Percentiles rank a stretch among this genome's conserved stretches.
These are phyloP conservation scores for Zoysia japonica DNA, from an alignment of 176 grass and related monocot species.

Conservation along the genomic window DNA sequence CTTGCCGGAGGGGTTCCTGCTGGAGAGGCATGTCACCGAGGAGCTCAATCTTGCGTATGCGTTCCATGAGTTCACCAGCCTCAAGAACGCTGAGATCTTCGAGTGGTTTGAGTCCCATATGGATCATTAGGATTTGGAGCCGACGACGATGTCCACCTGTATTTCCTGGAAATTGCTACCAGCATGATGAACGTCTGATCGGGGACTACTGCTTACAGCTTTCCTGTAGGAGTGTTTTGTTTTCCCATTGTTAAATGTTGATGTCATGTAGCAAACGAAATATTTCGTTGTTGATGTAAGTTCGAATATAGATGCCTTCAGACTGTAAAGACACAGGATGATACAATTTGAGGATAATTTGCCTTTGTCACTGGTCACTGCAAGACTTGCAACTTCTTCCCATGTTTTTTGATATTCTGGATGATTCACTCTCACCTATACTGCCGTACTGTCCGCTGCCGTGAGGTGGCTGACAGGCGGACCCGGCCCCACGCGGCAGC, in stretches of 20 bases:
- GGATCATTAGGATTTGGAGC: slow-evolving; percentile 38
- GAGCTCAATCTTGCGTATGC: slow-evolving; percentile 91
- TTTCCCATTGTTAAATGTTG: not conserved
- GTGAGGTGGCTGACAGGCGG: too few species aligned
- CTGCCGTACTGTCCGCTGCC: too few species aligned
- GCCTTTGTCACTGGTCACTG: too few species aligned
- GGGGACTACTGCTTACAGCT: slow-evolving; percentile 20
- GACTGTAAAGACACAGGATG: not conserved
- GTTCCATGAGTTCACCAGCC: slow-evolving; percentile 82
- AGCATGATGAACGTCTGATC: not conserved
- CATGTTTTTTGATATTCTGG: too few species aligned
- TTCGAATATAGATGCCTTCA: not conserved
- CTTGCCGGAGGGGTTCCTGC: slow-evolving; percentile 58
- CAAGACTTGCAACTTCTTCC: too few species aligned
- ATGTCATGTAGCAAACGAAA: not conserved
- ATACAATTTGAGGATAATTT: not conserved
- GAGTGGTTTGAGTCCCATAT: slow-evolving; percentile 82
- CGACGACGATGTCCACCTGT: not conserved
- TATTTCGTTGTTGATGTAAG: not conserved
- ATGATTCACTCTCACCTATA: too few species aligned
- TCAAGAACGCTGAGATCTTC: slow-evolving; percentile 69
- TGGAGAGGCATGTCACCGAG: slow-evolving; percentile 78
- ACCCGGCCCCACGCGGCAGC: too few species aligned
- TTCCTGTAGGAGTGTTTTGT: not conserved
- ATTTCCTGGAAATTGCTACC: not conserved